Evolutionary conservation across 2,329 filamentous ascomycete species (phyloP).

Genomic region (Fusarium citri): DNA sequence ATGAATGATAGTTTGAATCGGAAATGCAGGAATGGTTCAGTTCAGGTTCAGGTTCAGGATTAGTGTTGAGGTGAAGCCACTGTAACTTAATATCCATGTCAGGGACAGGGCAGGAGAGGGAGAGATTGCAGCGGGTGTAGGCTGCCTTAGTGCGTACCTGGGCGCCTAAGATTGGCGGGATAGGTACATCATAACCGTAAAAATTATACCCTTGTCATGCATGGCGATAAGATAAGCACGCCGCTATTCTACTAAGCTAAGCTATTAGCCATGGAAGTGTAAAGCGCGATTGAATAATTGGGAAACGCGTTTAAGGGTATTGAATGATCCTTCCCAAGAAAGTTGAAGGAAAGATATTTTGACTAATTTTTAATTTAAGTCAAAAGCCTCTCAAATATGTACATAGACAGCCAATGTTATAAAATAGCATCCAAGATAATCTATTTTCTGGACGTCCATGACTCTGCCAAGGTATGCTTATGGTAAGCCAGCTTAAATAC

Average conservation of each 20-base stretch:
- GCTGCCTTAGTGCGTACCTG: slow-evolving; percentile 24
- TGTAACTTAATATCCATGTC: slow-evolving; percentile 20
- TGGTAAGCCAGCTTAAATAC: not conserved
- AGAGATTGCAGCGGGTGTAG: slow-evolving; percentile 30
- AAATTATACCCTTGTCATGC: slow-evolving; percentile 31
- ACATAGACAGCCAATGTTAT: not conserved
- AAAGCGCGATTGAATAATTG: not conserved
- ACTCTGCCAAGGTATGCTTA: not conserved
- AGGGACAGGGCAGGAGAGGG: slow-evolving; percentile 23
- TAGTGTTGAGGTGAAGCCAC: slow-evolving; percentile 20
- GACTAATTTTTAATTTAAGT: no score
- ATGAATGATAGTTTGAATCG: slow-evolving; percentile 17
- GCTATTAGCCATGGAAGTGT: not conserved
- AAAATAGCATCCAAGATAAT: not conserved
- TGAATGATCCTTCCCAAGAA: no score
- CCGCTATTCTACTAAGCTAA: not conserved
- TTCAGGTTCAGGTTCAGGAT: not conserved
- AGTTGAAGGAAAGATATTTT: no score
- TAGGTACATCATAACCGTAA: slow-evolving; percentile 18
- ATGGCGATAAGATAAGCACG: slow-evolving; percentile 39
- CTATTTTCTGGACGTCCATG: not conserved
- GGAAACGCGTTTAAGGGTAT: not conserved
- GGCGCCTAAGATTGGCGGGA: slow-evolving; percentile 18
- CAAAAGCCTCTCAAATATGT: not conserved
- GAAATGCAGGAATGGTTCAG: slow-evolving; percentile 24